A percentile compares a stretch with the other conserved stretches of the same genome.
phyloP scores from a whole-genome alignment of 176 grass and related monocot species.

The Sorghum bicolor region DNA sequence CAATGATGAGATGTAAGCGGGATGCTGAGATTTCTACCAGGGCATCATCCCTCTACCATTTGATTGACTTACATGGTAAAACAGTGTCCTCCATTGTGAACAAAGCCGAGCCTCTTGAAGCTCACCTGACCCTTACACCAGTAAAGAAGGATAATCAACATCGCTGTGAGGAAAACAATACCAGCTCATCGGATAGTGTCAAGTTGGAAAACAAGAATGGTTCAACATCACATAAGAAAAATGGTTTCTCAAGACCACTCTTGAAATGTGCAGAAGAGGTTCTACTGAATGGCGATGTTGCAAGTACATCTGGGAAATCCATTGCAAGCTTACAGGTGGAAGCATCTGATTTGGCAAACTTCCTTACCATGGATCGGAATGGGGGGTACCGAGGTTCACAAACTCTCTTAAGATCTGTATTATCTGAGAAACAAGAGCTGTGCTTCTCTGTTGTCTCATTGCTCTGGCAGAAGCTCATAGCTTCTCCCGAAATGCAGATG shows the following conservation, averaged over 20 bases:
- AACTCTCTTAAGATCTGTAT: conserved; percentile 76
- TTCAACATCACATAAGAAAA: conserved; percentile 48
- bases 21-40: conserved; percentile 82
- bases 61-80: conserved; percentile 98
- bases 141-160: conserved; percentile 53
- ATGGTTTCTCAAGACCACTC: conserved; percentile 43
- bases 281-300: conserved; percentile 44
- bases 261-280: conserved; percentile 47
- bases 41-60: conserved; percentile 92
- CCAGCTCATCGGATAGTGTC: conserved; percentile 28
- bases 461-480: conserved; percentile 96
- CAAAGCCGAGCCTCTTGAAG: conserved; percentile 94
- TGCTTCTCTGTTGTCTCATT: conserved; percentile 97
- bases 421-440: conserved; percentile 88
- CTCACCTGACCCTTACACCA: conserved; percentile 54
- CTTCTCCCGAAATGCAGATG: conserved; percentile 95
- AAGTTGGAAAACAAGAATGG: conserved; percentile 41
- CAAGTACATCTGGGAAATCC: conserved; percentile 69
- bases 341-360: conserved; percentile 92
- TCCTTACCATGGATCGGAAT: conserved; percentile 95
- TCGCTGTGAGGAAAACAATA: conserved; percentile 38
- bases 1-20: conserved; percentile 81
- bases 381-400: conserved; percentile 73
- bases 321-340: conserved; percentile 76
- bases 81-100: conserved; percentile 92